Base-by-base conservation (phyloP, 169 alveolate genomes). In the Eimeria brunetti region DNA sequence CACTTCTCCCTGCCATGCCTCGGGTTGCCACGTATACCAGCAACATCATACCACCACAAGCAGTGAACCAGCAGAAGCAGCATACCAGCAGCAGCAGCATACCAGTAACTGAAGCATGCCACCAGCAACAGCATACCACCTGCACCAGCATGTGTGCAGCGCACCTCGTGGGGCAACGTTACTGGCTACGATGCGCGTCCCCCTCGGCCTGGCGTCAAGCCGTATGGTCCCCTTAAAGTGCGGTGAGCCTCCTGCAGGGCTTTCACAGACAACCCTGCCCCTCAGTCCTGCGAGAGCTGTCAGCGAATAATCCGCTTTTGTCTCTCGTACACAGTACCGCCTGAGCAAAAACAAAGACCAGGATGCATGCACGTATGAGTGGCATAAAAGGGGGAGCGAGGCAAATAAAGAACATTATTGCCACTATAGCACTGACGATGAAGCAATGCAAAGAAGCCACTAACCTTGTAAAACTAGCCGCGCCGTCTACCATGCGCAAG, bases 161-260 rank as follows among this genome's bases (percentile, higher is more conserved):
- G 51, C n/a, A 84, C 91, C 91, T 84, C 91, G n/a, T 33, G 76
- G 91, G n/a, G 76, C 91, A 58, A 84, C 51, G 56, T 84, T 84
- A 75, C 53, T 58, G 49, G 91, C 91, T 58, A 84, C 91, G 53
- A 84, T 53, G 56, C 76, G 91, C 11, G 91, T 84, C 33, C 91
- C 91, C 62, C 91, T 51, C 51, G 91, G 91, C 58, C 76, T 27
- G n/a, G 91, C 91, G 76, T 84, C 91, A 16, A 84, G 53, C 38
- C 91, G 73, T 84, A 84, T 84, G 51, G 91, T 84, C 7, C 91
- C 91, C 75, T 84, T 84, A 14, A 56, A 84, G 27, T 58, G 76
- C 38, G 91, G 91, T 58, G 91, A 84, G 33, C 64, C 76, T 30
- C 49, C 44, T 11, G 58, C 53, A n/a, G 75, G 73, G 76, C 44